Conservation (phyloP, 495 filamentous ascomycete species). For the Podospora bellae-mahoneyi region DNA sequence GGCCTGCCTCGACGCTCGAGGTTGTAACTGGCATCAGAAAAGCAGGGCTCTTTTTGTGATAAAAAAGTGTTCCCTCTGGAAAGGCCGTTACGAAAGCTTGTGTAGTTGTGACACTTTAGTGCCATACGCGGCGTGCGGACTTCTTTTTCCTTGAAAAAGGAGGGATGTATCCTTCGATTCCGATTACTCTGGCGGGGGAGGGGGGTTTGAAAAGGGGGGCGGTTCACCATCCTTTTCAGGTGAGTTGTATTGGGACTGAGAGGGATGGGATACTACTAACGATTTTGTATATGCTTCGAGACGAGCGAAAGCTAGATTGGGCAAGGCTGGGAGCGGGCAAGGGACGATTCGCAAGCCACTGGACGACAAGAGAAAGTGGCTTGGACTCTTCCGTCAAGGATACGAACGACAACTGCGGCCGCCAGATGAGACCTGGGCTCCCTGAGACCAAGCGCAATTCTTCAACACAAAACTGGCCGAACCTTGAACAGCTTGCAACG, state of each 20-base stretch:
- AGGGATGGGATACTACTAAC: slow-evolving; percentile 23
- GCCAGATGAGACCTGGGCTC: too few relatives aligned
- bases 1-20: slow-evolving; percentile 61
- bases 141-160: slow-evolving; percentile 22
- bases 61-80: slow-evolving; percentile 60
- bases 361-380: too few relatives aligned
- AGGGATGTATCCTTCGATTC: slow-evolving; percentile 64
- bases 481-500: too few relatives aligned
- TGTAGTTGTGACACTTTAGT: slow-evolving; percentile 89
- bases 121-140: slow-evolving; percentile 93
- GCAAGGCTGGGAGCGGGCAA: neutral
- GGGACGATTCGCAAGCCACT: neutral
- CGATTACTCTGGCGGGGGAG: slow-evolving; percentile 87
- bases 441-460: too few relatives aligned
- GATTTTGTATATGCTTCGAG: neutral
- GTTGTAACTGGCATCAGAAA: too few relatives aligned
- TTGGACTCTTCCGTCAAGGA: too few relatives aligned
- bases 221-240: slow-evolving; percentile 47
- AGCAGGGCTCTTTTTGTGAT: slow-evolving; percentile 37
- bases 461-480: too few relatives aligned
- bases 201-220: slow-evolving; percentile 43
- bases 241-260: slow-evolving; percentile 4
- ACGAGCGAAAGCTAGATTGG: neutral
- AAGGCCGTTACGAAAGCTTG: slow-evolving; percentile 84
- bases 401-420: too few relatives aligned